Evolutionary conservation across 106 monocot genomes (phyloP), one percentile per base, ranked within the genome.

Genomic region (Dendrobium catenatum): DNA sequence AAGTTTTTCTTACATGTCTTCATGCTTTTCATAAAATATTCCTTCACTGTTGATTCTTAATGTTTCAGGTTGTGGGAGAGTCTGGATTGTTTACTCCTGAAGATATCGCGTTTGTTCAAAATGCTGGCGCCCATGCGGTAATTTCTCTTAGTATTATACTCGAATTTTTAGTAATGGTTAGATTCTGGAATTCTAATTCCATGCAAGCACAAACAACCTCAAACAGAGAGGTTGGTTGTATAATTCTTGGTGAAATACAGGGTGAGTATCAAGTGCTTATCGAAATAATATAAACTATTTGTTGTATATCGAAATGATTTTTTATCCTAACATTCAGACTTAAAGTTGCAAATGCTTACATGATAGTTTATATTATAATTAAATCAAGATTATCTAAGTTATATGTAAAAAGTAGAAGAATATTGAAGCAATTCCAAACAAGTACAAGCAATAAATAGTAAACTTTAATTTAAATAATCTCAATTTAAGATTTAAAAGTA

Each of bases 1-100:
- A 76, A 48, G 19, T 61, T 61, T 61, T 37, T 61, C 9, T 44
- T 47, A 9, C 46, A 78, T 59, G 10, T 22, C 4, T 61, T 61
- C 6, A 61, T 22, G 51, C 51, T 61, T 61, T 20, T 61, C 22
- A 22, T 61, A 61, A 22, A 56, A 61, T 61, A 61, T 61, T 37
- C 15, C 37, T 37, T 66, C 6, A 70, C 37, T 31, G 15, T 29
- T 16, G 15, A 20, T 70, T 70, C 10, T 70, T 70, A 43, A 24
- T 67, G 42, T 16, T 73, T 54, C 83, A 83, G 83, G 78, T 83
- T 2, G 83, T 83, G 4, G 78, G 78, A 55, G 83, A 83, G 43
- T 83, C 83, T 55, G 83, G 83, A 15, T 72, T 83, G 29, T 83
- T 83, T 70, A 83, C 83, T 68, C 83, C 83, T 83, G 27, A 83